Evolutionary conservation across 164 flowering plant species (phyloP), one percentile per base, ranked within the genome.

Genomic region (Aristolochia fimbriata): DNA sequence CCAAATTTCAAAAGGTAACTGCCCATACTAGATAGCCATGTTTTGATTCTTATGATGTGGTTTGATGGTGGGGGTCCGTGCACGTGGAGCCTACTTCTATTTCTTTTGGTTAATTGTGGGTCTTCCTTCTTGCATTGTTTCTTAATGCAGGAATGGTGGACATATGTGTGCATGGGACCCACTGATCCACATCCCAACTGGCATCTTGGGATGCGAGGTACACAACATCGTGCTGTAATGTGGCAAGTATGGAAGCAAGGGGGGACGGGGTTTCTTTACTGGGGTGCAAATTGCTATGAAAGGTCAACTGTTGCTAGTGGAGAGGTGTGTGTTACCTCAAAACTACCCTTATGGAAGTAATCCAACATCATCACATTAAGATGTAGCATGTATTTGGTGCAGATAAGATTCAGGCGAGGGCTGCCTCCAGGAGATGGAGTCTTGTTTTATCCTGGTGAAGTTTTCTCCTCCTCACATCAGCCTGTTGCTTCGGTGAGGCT

Each of bases 171-270:
- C 80, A 70, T 93, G 90, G 97, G 97, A 57, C 99, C 99, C 55
- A 73, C 92, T 52, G 97, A 93, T 76, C 99, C 97, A 58, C 97
- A 90, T 64, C 98, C 98, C 10, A 90, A 90, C 66, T 93, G 97
- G 99, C 99, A 93, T 68, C 84, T 90, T 30, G 97, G 99, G 14
- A 93, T 93, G 99, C 80, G 96, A 57, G 99, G 99, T 21, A 86
- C 97, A 12, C 99, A 93, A 70, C 99, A 93, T 64, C 97, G 99
- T 69, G 99, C 97, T 56, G 97, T 93, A 41, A 86, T 93, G 96
- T 93, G 99, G 99, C 90, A 96, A 60, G 92, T 90, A 6, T 93
- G 99, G 97, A 93, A 87, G 74, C 97, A 93, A 75, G 97, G 97
- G 30, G 94, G 90, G 27, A 90, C 91, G 15, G 97, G 96, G 1